Base-by-base conservation (phyloP, 176 grass and related monocot genomes). In the Avena atlantica region DNA sequence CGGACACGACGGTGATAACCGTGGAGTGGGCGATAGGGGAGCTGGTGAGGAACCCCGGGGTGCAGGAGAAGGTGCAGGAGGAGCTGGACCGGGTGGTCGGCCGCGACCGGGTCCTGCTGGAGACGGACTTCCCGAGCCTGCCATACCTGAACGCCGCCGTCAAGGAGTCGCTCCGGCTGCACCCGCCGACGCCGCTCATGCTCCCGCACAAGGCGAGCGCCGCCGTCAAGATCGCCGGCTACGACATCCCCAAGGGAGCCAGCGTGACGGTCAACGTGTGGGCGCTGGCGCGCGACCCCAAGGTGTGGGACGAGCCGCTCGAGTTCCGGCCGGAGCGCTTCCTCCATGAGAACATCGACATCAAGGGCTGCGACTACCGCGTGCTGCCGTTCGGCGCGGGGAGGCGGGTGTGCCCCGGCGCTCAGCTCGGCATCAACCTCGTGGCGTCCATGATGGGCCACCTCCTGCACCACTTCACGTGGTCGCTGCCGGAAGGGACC, bases 21-120 rank as follows among this genome's bases (percentile, higher is more conserved):
- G 89, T 91, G 0, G 92, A 93, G 77, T 93, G 92, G 92, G 89
- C 92, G 70, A 86, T 91, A 51, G 45, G 78, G 10, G 92, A 93
- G 49, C 83, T 93, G 10, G 83, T 84, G 2, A 76, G 49, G 68
- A 91, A 93, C 78, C 92, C 82, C 3, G 24, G 20, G 50, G 79
- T 91, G 45, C 83, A 86, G 55, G 64, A 73, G 23, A 93, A 91
- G 64, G 60, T 67, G 19, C 86, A 89, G 23, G 89, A 93, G 13
- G 89, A 93, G 83, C 25, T 89, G 44, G 92, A 91, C 78, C 78
- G 86, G 2, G 68, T 93, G 1, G 66, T 88, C 19, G 86, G 92
- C 8, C 63, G 24, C 7, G 79, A 86, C 14, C 65, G 92, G 25
- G 58, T 91, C 19, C 27, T 93, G 58, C 76, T 10, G 5, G 89